Conservation (phyloP, 495 filamentous ascomycete genomes). For the Wilcoxina mikolae region DNA sequence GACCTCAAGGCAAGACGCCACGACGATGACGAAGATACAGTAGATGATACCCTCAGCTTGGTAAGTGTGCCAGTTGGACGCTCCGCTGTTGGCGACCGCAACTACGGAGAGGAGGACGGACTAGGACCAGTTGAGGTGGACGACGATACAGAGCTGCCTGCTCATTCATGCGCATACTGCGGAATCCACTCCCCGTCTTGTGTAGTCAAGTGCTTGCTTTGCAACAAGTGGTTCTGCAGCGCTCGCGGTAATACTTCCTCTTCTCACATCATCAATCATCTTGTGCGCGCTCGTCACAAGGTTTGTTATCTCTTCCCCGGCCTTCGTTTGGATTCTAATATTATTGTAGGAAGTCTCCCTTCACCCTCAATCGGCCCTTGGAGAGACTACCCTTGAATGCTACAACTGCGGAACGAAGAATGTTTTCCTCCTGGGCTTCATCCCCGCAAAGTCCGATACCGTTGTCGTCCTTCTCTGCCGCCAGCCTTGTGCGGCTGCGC, state of each 20-base stretch:
- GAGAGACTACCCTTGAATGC: constrained; percentile 93
- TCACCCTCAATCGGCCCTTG: constrained; percentile 85
- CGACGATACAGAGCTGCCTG: constrained; percentile 83
- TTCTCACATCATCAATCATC: constrained; percentile 95
- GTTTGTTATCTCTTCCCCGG: constrained; percentile 6
- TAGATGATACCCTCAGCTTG: constrained; percentile 82
- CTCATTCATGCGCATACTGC: constrained; percentile 98
- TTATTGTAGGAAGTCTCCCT: constrained; percentile 71
- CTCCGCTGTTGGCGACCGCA: constrained; percentile 49
- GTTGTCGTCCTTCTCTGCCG: constrained; percentile 94
- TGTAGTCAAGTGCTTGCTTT: constrained; percentile 89
- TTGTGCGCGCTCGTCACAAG: constrained; percentile 92
- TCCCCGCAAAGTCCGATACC: constrained; percentile 97
- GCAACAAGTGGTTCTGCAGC: constrained; percentile 99
- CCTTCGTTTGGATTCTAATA: background rate
- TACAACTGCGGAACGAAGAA: constrained; percentile 99
- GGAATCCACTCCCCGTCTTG: constrained; percentile 91
- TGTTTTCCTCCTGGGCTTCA: constrained; percentile 97
- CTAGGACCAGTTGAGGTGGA: constrained; percentile 30
- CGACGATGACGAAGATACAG: constrained; percentile 74
- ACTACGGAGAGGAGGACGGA: constrained; percentile 40
- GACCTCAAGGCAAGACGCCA: constrained; percentile 45
- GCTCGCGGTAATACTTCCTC: constrained; percentile 91
- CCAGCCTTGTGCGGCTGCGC: constrained; percentile 86
- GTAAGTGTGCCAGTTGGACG: constrained; percentile 71